Evolutionary conservation across 441 rosid genomes (phyloP), one percentile per base, ranked within the genome.

Genomic region (Daphne laureola): DNA sequence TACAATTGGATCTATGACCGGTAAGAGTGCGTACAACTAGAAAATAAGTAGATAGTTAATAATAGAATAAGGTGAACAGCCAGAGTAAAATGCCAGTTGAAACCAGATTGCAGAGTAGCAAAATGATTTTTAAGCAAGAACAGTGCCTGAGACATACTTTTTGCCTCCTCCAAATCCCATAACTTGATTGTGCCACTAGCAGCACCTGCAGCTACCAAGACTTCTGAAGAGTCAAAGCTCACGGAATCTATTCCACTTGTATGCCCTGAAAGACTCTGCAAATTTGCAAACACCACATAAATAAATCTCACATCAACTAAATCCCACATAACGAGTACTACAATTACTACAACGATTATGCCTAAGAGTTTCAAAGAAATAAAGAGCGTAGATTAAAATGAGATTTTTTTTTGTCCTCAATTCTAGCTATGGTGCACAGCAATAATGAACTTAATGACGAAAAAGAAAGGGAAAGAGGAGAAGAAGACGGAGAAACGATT

Each of bases 131-230:
- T 49, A 27, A 6, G 46, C 27, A 36, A 6, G 48, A 44, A n/a
- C 16, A 44, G 15, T 44, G 11, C 38, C 7, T 9, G 8, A 55
- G 71, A 60, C 89, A 63, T 79, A 90, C 99, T 76, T 70, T 94
- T 94, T 45, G 97, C 98, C 81, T 88, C 99, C 67, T 88, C 87
- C 54, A 94, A 74, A 81, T 94, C 98, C 99, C 99, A 94, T 69
- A 94, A 86, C 80, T 94, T 94, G 58, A 94, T 81, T 0, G 96
- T 86, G 51, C 99, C 99, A 73, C 87, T 94, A 53, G 99, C 95
- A 54, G 99, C 94, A 62, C 99, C 99, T 17, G 98, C 99, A 41
- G 99, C 99, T 38, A 86, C 97, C 65, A 86, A 62, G 38, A 79
- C 80, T 72, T 94, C 99, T 0, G 95, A 84, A 68, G 89, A 83